Evolutionary conservation across 805 yeast genomes (phyloP).

Genomic region (Schwanniomyces sp.): DNA sequence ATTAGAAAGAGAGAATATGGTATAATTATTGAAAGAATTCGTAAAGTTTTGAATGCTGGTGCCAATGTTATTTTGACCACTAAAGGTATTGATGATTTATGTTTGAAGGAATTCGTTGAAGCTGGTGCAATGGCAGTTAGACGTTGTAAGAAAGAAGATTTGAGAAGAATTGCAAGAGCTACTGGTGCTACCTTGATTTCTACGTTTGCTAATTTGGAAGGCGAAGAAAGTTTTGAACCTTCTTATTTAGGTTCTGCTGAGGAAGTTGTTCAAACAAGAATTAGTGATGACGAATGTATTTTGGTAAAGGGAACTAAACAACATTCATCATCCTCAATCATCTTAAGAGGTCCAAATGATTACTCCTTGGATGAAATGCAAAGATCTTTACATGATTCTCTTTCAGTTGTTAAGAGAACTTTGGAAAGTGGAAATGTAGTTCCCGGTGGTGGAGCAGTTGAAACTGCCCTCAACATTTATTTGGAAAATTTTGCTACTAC

Average conservation of each 20-base stretch:
- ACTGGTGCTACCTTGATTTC: conserved; percentile 92
- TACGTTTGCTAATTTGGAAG: conserved; percentile 90
- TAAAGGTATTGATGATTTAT: conserved; percentile 91
- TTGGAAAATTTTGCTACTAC: conserved; percentile 97
- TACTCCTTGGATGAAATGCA: conserved; percentile 98
- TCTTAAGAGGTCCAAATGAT: conserved; percentile 94
- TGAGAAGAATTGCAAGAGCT: conserved; percentile 95
- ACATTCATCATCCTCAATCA: conserved; percentile 87
- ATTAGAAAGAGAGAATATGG: conserved; percentile 88
- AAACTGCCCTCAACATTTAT: conserved; percentile 90
- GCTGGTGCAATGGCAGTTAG: conserved; percentile 94
- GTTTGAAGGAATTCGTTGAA: conserved; percentile 88
- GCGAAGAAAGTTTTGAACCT: conserved; percentile 88
- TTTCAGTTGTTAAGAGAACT: conserved; percentile 93
- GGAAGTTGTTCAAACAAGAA: conserved; percentile 84
- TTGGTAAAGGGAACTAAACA: conserved; percentile 85
- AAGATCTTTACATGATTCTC: conserved; percentile 91
- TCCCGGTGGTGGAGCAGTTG: conserved; percentile 99
- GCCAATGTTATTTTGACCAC: conserved; percentile 93
- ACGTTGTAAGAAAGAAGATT: conserved; percentile 94
- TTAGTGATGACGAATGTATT: conserved; percentile 97
- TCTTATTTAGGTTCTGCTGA: conserved; percentile 86
- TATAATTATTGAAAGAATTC: conserved; percentile 77
- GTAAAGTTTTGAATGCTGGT: conserved; percentile 80
- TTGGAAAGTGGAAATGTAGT: conserved; percentile 92